Conservation (phyloP, 345 rosid genomes). For the Salix arbutifolia region DNA sequence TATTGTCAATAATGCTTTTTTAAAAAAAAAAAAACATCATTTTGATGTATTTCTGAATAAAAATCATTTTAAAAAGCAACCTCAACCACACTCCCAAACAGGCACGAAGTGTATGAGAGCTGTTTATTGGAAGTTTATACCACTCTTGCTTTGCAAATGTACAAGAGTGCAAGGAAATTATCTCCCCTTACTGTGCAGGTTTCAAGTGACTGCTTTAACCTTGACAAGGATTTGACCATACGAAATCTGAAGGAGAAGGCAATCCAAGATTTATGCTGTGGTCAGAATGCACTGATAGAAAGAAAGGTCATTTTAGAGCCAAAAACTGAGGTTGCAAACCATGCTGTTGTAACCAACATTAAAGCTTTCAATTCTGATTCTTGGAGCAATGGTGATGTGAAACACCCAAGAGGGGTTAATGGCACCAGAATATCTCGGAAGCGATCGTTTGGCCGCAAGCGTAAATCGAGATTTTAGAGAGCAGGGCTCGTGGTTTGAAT, state of each 20-base stretch:
- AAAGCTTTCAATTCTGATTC: conserved; percentile 34
- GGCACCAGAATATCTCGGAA: conserved; percentile 40
- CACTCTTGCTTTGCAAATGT: background rate
- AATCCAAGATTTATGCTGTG: conserved; percentile 41
- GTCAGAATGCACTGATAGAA: conserved; percentile 36
- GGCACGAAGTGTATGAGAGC: background rate
- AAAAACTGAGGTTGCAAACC: conserved; percentile 45
- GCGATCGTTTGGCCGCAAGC: conserved; percentile 51
- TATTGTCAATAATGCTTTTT: no score
- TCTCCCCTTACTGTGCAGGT: conserved; percentile 34
- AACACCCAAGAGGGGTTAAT: conserved; percentile 39
- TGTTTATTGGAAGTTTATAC: background rate
- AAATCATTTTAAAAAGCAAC: no score
- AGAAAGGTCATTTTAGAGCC: conserved; percentile 34
- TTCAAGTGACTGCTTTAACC: conserved; percentile 29
- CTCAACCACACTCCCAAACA: no score
- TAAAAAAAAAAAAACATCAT: no score
- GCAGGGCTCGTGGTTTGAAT: background rate
- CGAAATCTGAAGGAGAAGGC: conserved; percentile 57
- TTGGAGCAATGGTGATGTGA: conserved; percentile 44
- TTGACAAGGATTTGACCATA: conserved; percentile 42
- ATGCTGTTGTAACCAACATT: conserved; percentile 67
- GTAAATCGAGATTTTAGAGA: conserved; percentile 36
- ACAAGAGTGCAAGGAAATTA: background rate
- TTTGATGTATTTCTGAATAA: no score